Evolutionary conservation across 2,329 filamentous ascomycete species (phyloP), one percentile per base, ranked within the genome.

Genomic region (Atkinsonella hypoxylon): DNA sequence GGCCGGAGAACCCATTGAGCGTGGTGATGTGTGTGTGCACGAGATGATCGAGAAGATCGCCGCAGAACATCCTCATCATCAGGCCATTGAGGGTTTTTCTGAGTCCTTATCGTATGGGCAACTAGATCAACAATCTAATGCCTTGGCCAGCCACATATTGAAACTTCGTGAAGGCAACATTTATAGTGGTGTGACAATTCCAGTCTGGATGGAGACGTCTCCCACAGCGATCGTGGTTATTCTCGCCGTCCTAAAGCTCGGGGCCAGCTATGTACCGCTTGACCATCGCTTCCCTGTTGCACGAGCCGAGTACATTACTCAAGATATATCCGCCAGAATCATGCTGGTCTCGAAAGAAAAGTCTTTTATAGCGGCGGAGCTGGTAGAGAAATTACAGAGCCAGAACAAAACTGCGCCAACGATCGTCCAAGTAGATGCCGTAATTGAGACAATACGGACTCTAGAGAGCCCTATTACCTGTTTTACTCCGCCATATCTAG

Each of bases 181-280:
- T 4, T 18, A 26, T 8, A 17, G 31, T 8, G 50, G 41, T 9
- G 26, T 43, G 8, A 38, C 11, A 15, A 32, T 4, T 30, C 36
- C 51, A 2, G 20, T 52, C n/a, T 52, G 43, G 38, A 52, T 52
- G 47, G 43, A 51, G n/a, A 49, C 45, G 36, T 53, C 50, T 7
- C 41, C 38, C 10, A 51, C 51, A 51, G 18, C 49, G 2, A 18
- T 49, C 9, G 46, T 55, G 12, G 49, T 47, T 18, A 48, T 55
- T n/a, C n/a, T 55, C 6, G 45, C 45, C 6, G 41, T 53, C 17
- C 48, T 53, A 12, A 55, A 55, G 30, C 38, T 51, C 2, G 53
- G 51, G 2, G 39, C 39, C 39, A 42, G 5, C 39, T 42, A 42
- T 42, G 39, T 42, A 12, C 39, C 39, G 15, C 34, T 38, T 38